Evolutionary conservation across 768 basidiomycete genomes (phyloP), one percentile per base, ranked within the genome.

Genomic region (Candolleomyces aberdarensis): DNA sequence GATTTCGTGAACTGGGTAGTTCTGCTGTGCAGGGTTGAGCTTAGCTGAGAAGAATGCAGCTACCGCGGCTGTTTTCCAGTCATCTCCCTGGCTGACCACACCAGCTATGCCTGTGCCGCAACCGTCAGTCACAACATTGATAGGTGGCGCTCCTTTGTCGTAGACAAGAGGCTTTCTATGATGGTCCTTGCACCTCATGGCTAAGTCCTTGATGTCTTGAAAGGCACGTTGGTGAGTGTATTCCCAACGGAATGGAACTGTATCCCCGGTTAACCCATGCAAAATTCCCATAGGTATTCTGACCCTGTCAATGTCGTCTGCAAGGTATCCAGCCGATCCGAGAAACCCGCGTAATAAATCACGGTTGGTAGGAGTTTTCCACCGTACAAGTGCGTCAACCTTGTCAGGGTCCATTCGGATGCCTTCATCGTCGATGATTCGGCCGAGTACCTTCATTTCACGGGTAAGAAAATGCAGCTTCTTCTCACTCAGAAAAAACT

Each of bases 331-430:
- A 10, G 55, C 51, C 15, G 57, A 58, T 4, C 61, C 61, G 2
- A 62, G 41, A 41, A 62, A 62, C 3, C 61, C 56, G 1, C 29
- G 29, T 6, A 61, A 32, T 0, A 61, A 22, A 17, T 71, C 71
- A 3, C 52, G 22, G 32, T 63, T 60, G 19, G 53, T 59, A 8
- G 61, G 40, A 72, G 57, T 40, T 70, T 61, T 26, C 70, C 68
- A 39, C 65, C 67, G 69, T 1, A 64, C 2, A 0, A 77, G 65
- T 0, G 60, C 29, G 36, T 79, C 63, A 2, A 63, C 63, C 71
- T 80, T 80, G 31, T 72, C 56, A 0, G 75, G 76, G 40, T 80
- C 76, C 75, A 79, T 78, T 0, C 41, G 49, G 10, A 79, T 77
- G 0, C 77, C 75, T 0, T 69, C 8, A 3, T 72, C 63, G 19